phyloP scores from a whole-genome alignment of 106 monocot genomes.

The Apostasia shenzhenica region DNA sequence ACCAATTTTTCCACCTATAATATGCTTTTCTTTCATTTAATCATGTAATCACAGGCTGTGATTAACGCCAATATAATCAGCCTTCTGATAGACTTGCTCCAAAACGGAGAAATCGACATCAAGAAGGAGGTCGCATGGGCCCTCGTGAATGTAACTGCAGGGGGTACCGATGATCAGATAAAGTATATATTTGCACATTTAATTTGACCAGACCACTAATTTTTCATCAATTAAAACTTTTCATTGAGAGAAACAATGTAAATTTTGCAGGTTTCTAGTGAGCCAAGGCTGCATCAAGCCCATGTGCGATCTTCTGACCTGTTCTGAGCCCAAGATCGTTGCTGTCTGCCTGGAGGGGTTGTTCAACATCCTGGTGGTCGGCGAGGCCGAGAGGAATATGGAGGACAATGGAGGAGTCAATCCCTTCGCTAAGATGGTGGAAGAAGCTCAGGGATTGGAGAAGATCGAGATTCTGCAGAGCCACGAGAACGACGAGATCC shows the following conservation, averaged over 20 bases:
- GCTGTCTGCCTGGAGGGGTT: conserved; percentile 27
- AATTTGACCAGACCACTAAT: neutral
- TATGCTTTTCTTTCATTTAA: no score
- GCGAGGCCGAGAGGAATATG: conserved; percentile 36
- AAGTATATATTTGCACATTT: conserved; percentile 15
- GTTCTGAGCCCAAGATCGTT: conserved; percentile 23
- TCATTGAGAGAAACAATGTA: neutral
- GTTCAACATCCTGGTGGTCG: conserved; percentile 40
- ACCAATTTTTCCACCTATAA: neutral
- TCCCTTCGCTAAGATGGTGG: conserved; percentile 32
- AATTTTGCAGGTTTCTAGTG: conserved; percentile 18
- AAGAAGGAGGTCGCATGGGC: conserved; percentile 54
- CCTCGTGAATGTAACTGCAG: conserved; percentile 38
- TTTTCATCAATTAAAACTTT: neutral
- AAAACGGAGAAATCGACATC: conserved; percentile 41
- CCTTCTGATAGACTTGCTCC: conserved; percentile 33
- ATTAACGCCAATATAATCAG: conserved; percentile 21
- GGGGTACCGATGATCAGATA: conserved; percentile 38
- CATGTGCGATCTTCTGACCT: conserved; percentile 44
- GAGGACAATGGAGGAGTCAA: conserved; percentile 27
- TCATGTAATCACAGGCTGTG: conserved; percentile 12
- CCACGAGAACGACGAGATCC: conserved; percentile 24
- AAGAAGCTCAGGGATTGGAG: conserved; percentile 37
- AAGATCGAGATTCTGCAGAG: conserved; percentile 31
- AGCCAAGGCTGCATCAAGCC: conserved; percentile 54